Percentiles rank a stretch among this genome's conserved stretches.
Conservation (phyloP, 2,329 filamentous ascomycete species). For the Aspergillus transmontanensis region DNA sequence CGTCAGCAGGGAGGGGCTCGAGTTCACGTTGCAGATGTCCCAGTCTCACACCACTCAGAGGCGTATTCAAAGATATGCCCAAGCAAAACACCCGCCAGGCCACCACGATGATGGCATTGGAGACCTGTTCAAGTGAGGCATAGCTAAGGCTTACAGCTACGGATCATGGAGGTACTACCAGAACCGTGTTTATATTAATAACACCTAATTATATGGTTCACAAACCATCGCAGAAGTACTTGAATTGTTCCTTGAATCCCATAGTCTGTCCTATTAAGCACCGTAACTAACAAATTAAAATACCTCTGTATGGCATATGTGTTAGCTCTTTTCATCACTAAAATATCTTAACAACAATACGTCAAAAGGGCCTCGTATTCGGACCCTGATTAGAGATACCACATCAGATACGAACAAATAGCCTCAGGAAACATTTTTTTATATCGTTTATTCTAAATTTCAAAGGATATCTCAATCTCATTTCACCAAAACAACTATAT, state of each 20-base stretch:
- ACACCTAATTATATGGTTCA: too few relatives aligned
- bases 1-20: not conserved
- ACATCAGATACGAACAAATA: not conserved
- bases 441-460: not conserved
- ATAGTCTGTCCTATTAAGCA: too few relatives aligned
- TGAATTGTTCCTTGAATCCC: too few relatives aligned
- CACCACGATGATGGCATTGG: not conserved
- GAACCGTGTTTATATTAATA: too few relatives aligned
- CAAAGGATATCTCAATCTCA: not conserved
- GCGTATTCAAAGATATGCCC: not conserved
- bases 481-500: not conserved
- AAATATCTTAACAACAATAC: not conserved
- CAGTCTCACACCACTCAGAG: not conserved
- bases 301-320: not conserved
- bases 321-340: not conserved
- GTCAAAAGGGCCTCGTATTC: not conserved
- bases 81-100: not conserved
- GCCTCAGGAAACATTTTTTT: not conserved
- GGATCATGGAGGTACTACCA: too few relatives aligned
- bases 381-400: not conserved
- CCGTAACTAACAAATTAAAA: not conserved
- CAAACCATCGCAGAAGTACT: too few relatives aligned
- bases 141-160: not conserved
- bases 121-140: not conserved
- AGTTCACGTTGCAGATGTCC: not conserved